phyloP scores from a whole-genome alignment of 129 eudicot genomes.

The Mikania micrantha region DNA sequence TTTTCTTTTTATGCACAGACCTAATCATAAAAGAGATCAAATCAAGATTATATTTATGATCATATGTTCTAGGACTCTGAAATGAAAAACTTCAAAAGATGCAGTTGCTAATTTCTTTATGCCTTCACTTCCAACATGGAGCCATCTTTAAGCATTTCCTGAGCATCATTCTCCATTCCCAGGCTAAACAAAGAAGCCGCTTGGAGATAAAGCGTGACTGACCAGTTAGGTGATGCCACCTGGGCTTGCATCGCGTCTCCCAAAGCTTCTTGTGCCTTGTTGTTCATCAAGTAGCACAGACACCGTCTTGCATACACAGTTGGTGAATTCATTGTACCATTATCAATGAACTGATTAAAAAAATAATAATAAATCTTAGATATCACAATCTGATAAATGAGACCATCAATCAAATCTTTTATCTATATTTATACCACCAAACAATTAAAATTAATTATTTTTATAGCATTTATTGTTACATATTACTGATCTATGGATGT shows the following conservation, averaged over 20 bases:
- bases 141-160: conserved; percentile 59
- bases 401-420: no score
- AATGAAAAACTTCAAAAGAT: neutral
- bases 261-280: conserved; percentile 70
- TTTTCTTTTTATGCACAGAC: conserved; percentile 9
- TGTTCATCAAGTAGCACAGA: conserved; percentile 58
- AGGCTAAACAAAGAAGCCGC: conserved; percentile 60
- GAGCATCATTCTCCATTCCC: conserved; percentile 69
- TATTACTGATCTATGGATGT: neutral
- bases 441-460: neutral
- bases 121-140: conserved; percentile 48
- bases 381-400: neutral
- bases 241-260: conserved; percentile 89
- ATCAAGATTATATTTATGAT: neutral
- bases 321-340: conserved; percentile 55
- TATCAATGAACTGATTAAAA: conserved; percentile 54
- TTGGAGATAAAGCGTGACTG: conserved; percentile 61
- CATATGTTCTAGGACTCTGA: conserved; percentile 3
- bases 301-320: conserved; percentile 67
- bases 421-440: no score
- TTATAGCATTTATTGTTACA: neutral
- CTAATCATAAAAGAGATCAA: neutral
- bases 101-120: conserved; percentile 24
- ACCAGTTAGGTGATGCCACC: conserved; percentile 59
- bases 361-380: neutral